Conservation (phyloP, 176 grass and related monocot species). For the Saccharum officinarum region DNA sequence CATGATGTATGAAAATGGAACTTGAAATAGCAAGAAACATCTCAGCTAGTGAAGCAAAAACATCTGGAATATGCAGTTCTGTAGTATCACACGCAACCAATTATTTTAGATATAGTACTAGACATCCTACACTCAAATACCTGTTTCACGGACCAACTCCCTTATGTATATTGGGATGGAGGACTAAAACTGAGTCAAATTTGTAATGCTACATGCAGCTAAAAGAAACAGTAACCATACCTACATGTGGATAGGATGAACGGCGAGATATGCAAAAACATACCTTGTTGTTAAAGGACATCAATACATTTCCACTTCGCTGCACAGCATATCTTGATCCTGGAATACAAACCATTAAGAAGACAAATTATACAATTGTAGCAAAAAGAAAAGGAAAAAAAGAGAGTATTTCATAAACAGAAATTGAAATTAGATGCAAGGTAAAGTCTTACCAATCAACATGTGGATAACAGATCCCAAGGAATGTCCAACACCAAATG, state of each 20-base stretch:
- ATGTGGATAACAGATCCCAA: constrained; percentile 89
- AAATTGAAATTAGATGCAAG: constrained; percentile 1
- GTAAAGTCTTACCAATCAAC: constrained; percentile 68
- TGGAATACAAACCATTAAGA: constrained; percentile 17
- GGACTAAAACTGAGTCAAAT: neutral
- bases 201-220: neutral
- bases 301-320: constrained; percentile 82
- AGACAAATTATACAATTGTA: constrained; percentile 9
- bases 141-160: neutral
- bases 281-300: constrained; percentile 99
- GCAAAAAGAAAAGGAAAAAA: neutral
- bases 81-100: neutral
- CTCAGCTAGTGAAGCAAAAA: neutral
- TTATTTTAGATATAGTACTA: neutral
- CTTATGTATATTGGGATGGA: neutral
- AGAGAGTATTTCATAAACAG: neutral
- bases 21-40: neutral
- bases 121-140: neutral
- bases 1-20: neutral
- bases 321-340: constrained; percentile 96
- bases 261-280: neutral
- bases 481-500: constrained; percentile 93
- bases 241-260: neutral
- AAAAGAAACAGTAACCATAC: neutral
- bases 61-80: neutral